Evolutionary conservation across 2,329 filamentous ascomycete genomes (phyloP).

Genomic region (Hirsutella thompsonii): DNA sequence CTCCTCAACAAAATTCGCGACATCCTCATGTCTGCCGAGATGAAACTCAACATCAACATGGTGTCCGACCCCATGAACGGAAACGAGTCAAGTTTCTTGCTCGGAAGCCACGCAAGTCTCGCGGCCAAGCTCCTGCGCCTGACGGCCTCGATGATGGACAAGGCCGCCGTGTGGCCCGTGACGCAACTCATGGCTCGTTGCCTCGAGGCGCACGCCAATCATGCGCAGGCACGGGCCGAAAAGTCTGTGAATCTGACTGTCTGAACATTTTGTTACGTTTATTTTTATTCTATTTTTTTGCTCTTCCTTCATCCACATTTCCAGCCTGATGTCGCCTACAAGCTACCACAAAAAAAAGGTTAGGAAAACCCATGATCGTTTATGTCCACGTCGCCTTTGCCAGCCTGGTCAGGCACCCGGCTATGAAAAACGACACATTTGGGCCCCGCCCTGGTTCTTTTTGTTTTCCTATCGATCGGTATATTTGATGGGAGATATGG

Average conservation of each 20-base stretch:
- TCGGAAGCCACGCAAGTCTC: slow-evolving; percentile 57
- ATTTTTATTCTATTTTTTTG: no score
- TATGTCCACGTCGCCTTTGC: no score
- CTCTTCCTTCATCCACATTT: no score
- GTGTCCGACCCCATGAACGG: slow-evolving; percentile 34
- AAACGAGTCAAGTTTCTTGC: slow-evolving; percentile 38
- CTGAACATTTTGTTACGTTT: slow-evolving; percentile 14
- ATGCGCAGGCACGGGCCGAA: slow-evolving; percentile 38
- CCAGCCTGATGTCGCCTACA: no score
- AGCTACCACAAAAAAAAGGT: no score
- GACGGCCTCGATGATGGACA: slow-evolving; percentile 77
- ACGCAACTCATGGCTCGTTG: slow-evolving; percentile 42
- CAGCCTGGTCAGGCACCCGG: no score
- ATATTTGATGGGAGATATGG: no score
- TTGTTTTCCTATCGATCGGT: no score
- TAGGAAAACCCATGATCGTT: no score
- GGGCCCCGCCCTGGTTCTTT: no score
- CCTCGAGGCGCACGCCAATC: slow-evolving; percentile 39
- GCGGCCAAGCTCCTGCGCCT: slow-evolving; percentile 74
- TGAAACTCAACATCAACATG: slow-evolving; percentile 56
- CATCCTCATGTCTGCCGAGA: slow-evolving; percentile 63
- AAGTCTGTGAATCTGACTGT: slow-evolving; percentile 33
- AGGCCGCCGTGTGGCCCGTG: slow-evolving; percentile 80
- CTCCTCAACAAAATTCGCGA: slow-evolving; percentile 71
- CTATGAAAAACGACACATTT: no score